phyloP scores from a whole-genome alignment of 2,329 filamentous ascomycete species.

The Colletotrichum caudatum region DNA sequence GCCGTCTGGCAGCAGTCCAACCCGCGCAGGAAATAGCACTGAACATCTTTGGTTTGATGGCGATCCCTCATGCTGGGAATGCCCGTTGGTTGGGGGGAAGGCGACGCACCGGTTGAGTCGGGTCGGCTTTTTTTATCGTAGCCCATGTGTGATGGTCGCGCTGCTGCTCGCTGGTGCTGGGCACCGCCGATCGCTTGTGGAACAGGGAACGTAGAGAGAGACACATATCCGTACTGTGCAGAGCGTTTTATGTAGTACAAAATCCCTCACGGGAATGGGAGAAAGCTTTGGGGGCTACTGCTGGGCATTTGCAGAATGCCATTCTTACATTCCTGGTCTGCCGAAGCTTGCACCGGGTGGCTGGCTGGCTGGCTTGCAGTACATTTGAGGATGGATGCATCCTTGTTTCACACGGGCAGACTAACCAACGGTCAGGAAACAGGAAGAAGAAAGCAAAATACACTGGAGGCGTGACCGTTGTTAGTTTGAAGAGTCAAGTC shows the following conservation, averaged over 20 bases:
- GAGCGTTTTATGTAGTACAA: too few species aligned
- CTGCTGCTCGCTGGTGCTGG: conserved; percentile 23
- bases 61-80: conserved; percentile 25
- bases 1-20: conserved; percentile 15
- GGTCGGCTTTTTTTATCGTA: conserved; percentile 20
- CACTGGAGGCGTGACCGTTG: conserved; percentile 5
- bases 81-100: conserved; percentile 16
- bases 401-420: conserved; percentile 14
- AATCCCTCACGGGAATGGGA: not conserved
- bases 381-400: not conserved
- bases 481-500: conserved; percentile 9
- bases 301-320: conserved; percentile 27
- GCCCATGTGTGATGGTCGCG: conserved; percentile 28
- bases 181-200: conserved; percentile 35
- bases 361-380: conserved; percentile 26
- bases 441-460: not conserved
- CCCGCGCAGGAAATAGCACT: conserved; percentile 7
- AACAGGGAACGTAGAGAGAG: not conserved
- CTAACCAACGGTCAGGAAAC: conserved; percentile 2
- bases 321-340: conserved; percentile 30
- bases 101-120: conserved; percentile 29
- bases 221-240: not conserved
- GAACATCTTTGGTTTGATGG: conserved; percentile 24
- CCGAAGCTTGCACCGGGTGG: conserved; percentile 11
- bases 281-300: not conserved